phyloP scores from a whole-genome alignment of 169 alveolate genomes.

The Plasmodium fragile region DNA sequence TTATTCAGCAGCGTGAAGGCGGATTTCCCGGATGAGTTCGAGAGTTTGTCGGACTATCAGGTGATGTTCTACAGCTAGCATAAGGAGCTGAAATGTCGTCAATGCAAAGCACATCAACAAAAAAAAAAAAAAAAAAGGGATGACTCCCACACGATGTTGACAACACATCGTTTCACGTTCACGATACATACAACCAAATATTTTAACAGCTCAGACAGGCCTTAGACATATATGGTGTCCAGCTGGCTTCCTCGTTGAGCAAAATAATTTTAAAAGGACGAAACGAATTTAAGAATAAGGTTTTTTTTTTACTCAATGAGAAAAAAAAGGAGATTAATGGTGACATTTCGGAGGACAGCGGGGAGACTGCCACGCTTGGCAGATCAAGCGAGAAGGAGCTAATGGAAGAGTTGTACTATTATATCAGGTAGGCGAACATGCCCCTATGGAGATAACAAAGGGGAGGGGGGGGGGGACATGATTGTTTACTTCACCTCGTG shows the following conservation, averaged over 20 bases:
- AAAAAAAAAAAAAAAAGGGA: no score
- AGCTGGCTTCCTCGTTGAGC: conserved; percentile 75
- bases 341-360: conserved; percentile 8
- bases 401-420: conserved; percentile 26
- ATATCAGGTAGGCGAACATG: conserved; percentile 41
- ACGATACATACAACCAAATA: background rate
- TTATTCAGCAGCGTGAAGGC: conserved; percentile 40
- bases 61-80: conserved; percentile 7
- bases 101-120: background rate
- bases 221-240: conserved; percentile 67
- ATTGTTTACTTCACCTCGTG: background rate
- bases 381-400: conserved; percentile 20
- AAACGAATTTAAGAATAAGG: conserved; percentile 70
- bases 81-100: background rate
- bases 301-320: conserved; percentile 59
- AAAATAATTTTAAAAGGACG: conserved; percentile 74
- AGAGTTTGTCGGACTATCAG: conserved; percentile 70
- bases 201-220: conserved; percentile 66
- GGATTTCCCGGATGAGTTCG: conserved; percentile 64
- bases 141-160: background rate
- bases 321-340: conserved; percentile 20
- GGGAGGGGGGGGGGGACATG: background rate
- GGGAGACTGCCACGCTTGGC: background rate
- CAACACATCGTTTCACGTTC: background rate
- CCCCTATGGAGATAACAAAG: background rate